These are phyloP conservation scores for Chiua virens DNA, from an alignment of 768 basidiomycete genomes.

Conservation along the genomic window DNA sequence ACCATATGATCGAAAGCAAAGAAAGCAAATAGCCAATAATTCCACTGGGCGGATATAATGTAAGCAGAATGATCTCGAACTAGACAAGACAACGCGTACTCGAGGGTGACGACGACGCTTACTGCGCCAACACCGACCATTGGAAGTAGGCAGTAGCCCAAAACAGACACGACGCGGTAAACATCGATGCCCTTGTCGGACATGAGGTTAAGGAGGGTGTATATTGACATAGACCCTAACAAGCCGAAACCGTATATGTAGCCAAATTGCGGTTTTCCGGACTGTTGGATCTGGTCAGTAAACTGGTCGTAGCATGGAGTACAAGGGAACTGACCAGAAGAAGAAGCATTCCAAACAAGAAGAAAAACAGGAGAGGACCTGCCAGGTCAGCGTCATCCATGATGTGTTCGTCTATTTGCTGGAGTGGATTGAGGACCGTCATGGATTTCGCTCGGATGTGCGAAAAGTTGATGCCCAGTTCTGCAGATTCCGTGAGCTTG, in stretches of 20 bases:
- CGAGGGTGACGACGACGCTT: slow-evolving; percentile 82
- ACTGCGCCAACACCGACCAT: slow-evolving; percentile 94
- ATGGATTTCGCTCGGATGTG: slow-evolving; percentile 94
- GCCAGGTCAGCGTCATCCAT: slow-evolving; percentile 99
- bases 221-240: slow-evolving; percentile 90
- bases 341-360: slow-evolving; percentile 91
- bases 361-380: slow-evolving; percentile 92
- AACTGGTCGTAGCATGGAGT: not conserved
- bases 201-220: slow-evolving; percentile 96
- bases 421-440: slow-evolving; percentile 93
- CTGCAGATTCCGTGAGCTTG: slow-evolving; percentile 40
- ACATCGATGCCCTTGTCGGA: slow-evolving; percentile 93
- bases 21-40: slow-evolving; percentile 85
- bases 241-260: slow-evolving; percentile 98
- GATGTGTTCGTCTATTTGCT: slow-evolving; percentile 80
- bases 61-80: slow-evolving; percentile 6
- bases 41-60: slow-evolving; percentile 47
- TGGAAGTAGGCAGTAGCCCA: slow-evolving; percentile 95
- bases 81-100: slow-evolving; percentile 54
- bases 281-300: slow-evolving; percentile 48
- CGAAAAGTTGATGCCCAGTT: slow-evolving; percentile 96
- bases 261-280: slow-evolving; percentile 97
- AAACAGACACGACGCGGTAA: slow-evolving; percentile 90
- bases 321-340: slow-evolving; percentile 68
- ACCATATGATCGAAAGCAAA: slow-evolving; percentile 86